Percentiles rank a stretch among this genome's conserved stretches.
phyloP scores from a whole-genome alignment of 345 rosid genomes.

The Sapria himalayana region DNA sequence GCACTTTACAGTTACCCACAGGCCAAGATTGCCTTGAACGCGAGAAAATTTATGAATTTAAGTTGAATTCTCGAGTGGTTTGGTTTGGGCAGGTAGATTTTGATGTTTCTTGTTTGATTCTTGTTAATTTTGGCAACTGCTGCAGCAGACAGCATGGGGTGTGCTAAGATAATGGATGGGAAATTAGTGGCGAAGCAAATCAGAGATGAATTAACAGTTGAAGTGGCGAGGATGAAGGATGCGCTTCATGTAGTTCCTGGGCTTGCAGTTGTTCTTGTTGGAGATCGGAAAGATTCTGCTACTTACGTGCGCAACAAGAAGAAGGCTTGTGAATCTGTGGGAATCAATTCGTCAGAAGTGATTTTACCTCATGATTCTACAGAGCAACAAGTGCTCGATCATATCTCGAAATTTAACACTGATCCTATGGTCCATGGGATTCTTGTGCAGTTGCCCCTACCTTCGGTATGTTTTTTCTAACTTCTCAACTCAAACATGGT shows the following conservation, averaged over 20 bases:
- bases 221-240: slow-evolving; percentile 62
- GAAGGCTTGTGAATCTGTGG: slow-evolving; percentile 65
- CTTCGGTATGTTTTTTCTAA: slow-evolving; percentile 35
- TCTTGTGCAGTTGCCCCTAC: slow-evolving; percentile 76
- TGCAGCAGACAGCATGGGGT: slow-evolving; percentile 14
- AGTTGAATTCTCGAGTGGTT: no score
- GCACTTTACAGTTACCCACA: no score
- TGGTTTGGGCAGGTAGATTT: no score
- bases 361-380: slow-evolving; percentile 32
- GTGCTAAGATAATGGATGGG: slow-evolving; percentile 58
- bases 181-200: slow-evolving; percentile 47
- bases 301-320: slow-evolving; percentile 76
- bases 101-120: background rate
- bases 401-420: slow-evolving; percentile 33
- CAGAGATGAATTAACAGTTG: slow-evolving; percentile 40
- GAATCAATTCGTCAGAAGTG: slow-evolving; percentile 56
- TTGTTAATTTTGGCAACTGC: slow-evolving; percentile 9
- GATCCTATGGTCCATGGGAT: slow-evolving; percentile 74
- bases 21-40: no score
- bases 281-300: slow-evolving; percentile 64
- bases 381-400: slow-evolving; percentile 45
- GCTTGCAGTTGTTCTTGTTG: slow-evolving; percentile 64
- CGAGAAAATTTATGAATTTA: no score
- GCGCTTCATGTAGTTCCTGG: slow-evolving; percentile 56
- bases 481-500: slow-evolving; percentile 1